A percentile compares a stretch with the other conserved stretches of the same genome.
Evolutionary conservation across 164 flowering plant species (phyloP).

Genomic region (Chimonanthus praecox): DNA sequence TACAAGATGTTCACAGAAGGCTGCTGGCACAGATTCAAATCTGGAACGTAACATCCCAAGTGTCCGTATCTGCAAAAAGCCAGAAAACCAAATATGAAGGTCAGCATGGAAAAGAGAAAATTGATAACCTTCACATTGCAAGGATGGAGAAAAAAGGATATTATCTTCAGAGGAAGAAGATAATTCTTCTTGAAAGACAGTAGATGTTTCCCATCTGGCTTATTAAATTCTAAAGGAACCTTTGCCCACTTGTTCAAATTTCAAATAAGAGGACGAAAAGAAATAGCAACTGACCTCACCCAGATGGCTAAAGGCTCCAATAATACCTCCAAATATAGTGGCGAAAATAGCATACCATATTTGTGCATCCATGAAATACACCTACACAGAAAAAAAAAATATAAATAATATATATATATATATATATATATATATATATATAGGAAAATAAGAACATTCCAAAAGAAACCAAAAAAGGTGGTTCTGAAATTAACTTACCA

Average conservation of each 20-base stretch:
- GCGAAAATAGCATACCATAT: slow-evolving; percentile 98
- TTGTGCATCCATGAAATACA: slow-evolving; percentile 97
- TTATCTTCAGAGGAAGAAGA: background rate
- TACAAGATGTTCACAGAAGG: slow-evolving; percentile 60
- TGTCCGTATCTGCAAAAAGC: slow-evolving; percentile 64
- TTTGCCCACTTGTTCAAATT: background rate
- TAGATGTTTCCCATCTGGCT: background rate
- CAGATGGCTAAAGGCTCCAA: slow-evolving; percentile 91
- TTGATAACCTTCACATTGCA: background rate
- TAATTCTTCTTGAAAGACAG: background rate
- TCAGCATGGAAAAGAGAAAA: background rate
- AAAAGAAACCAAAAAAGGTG: slow-evolving; percentile 1
- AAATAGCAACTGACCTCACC: slow-evolving; percentile 76
- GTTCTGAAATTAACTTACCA: slow-evolving; percentile 49
- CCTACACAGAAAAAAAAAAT: slow-evolving; percentile 32
- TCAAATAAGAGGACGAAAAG: background rate
- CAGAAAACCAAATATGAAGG: slow-evolving; percentile 3
- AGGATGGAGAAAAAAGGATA: background rate
- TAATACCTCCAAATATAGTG: slow-evolving; percentile 81
- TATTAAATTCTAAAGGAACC: background rate
- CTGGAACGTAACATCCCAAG: slow-evolving; percentile 96
- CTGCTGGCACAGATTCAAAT: slow-evolving; percentile 77
- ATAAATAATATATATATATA: too few relatives aligned
- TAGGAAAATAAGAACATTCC: background rate
- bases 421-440: too few relatives aligned